Base-by-base conservation (phyloP, 108 stramenopile species). In the Cyclostephanos tholiformis region DNA sequence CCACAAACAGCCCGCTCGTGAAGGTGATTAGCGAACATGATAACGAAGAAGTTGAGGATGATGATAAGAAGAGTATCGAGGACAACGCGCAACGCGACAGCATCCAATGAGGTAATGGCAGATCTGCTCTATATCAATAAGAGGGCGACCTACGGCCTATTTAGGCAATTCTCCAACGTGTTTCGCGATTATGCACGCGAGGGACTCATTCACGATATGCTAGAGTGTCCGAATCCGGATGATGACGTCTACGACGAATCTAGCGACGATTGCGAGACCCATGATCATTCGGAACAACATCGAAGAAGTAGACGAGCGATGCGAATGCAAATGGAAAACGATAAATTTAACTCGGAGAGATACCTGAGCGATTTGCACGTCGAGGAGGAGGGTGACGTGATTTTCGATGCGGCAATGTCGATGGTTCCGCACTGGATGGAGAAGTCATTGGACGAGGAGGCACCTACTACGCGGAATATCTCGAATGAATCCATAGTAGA, bases 121-220 rank as follows among this genome's bases (percentile, higher is more conserved):
- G 82, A 80, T 30, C 65, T 73, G 22, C 19, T 70, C 4, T 71
- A 74, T 7, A 14, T 80, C 35, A 43, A 67, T 35, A 52, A 74
- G 20, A 67, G 43, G 46, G 53, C 80, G 58, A 65, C 60, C 11
- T 95, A 95, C 59, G 94, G 96, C 9, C 89, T 95, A 59, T 80
- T 83, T 20, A 72, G 65, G 41, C 80, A 87, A 52, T 91, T 87
- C 74, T 74, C 79, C 20, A 80, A 80, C 32, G 89, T 97, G 35
- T 94, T 95, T 72, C 76, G 68, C 22, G 90, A 94, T 67, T 91
- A 88, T 65, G 86, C 86, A 35, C 79, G 88, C 14, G 89, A 87
- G 55, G 89, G 88, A 11, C 46, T 95, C n/a, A 86, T 84, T 14
- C 67, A 80, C 55, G 94, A 95, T 71, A 91, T 92, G 90, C 60